Evolutionary conservation across 2,329 filamentous ascomycete genomes (phyloP).

Genomic region (Fonsecaea pugnacius): DNA sequence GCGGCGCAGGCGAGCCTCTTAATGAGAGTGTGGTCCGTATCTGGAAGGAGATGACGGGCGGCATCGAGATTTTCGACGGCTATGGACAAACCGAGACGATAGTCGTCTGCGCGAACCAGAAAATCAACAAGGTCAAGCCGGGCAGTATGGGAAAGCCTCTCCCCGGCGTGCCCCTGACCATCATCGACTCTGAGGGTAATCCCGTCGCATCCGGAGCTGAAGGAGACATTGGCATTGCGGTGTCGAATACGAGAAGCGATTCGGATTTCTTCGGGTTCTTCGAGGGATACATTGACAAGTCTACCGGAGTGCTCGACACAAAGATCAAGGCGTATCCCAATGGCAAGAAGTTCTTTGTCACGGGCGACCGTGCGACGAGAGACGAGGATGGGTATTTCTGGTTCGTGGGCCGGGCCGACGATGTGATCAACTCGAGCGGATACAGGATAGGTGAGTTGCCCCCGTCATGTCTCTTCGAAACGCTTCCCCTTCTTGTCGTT

Average conservation of each 20-base stretch:
- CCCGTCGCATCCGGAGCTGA: conserved; percentile 40
- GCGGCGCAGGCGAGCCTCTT: conserved; percentile 47
- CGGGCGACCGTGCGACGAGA: conserved; percentile 44
- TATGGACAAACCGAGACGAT: conserved; percentile 51
- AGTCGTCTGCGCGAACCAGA: conserved; percentile 48
- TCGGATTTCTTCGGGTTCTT: conserved; percentile 34
- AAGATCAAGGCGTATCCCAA: conserved; percentile 28
- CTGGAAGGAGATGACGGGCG: conserved; percentile 44
- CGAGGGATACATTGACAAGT: conserved; percentile 35
- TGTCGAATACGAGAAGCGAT: conserved; percentile 15
- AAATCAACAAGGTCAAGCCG: conserved; percentile 42
- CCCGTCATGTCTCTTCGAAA: background rate
- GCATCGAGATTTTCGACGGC: conserved; percentile 46
- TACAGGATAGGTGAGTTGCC: conserved; percentile 43
- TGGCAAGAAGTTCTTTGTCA: conserved; percentile 43
- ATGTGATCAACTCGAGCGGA: conserved; percentile 49
- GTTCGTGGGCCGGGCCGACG: conserved; percentile 45
- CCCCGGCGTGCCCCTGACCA: conserved; percentile 44
- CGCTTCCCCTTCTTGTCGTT: conserved; percentile 10
- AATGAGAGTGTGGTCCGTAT: conserved; percentile 47
- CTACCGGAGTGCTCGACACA: conserved; percentile 30
- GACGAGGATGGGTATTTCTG: conserved; percentile 45
- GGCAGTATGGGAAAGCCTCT: conserved; percentile 49
- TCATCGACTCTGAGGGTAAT: conserved; percentile 43
- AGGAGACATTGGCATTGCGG: conserved; percentile 46